phyloP scores from a whole-genome alignment of 164 flowering plant genomes.

The Liriodendron chinense region DNA sequence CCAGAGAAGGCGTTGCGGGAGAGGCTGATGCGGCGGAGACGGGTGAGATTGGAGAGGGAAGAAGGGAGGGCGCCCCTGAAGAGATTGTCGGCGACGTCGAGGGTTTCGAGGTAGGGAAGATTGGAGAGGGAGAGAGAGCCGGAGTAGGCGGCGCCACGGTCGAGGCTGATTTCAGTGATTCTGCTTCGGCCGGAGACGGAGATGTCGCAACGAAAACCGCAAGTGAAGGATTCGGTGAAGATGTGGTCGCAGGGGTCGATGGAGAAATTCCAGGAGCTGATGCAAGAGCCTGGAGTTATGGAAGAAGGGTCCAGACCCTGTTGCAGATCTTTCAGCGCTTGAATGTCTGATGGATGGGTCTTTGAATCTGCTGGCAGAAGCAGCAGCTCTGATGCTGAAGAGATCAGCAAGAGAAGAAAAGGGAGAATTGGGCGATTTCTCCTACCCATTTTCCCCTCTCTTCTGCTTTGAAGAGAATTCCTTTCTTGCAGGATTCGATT shows the following conservation, averaged over 20 bases:
- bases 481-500: too few species aligned
- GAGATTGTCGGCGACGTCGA: constrained; percentile 64
- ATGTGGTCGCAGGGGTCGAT: constrained; percentile 79
- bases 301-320: constrained; percentile 35
- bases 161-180: constrained; percentile 80
- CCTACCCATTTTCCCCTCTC: not conserved
- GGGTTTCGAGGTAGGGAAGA: constrained; percentile 57
- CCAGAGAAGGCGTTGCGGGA: constrained; percentile 79
- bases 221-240: constrained; percentile 64
- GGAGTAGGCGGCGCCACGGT: constrained; percentile 67
- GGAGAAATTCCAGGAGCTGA: constrained; percentile 80
- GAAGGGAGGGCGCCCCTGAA: constrained; percentile 59
- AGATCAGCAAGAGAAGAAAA: not conserved
- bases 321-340: constrained; percentile 49
- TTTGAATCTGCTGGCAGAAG: not conserved
- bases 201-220: constrained; percentile 81
- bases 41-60: constrained; percentile 51
- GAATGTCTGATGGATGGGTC: constrained; percentile 27
- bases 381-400: not conserved
- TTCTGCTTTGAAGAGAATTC: not conserved
- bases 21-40: constrained; percentile 54
- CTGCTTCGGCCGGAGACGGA: constrained; percentile 35
- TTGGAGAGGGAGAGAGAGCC: constrained; percentile 44
- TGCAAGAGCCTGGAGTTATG: constrained; percentile 64
- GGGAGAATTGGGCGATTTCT: not conserved